Evolutionary conservation across 2,329 filamentous ascomycete genomes (phyloP).

Genomic region (Talaromyces sp.): DNA sequence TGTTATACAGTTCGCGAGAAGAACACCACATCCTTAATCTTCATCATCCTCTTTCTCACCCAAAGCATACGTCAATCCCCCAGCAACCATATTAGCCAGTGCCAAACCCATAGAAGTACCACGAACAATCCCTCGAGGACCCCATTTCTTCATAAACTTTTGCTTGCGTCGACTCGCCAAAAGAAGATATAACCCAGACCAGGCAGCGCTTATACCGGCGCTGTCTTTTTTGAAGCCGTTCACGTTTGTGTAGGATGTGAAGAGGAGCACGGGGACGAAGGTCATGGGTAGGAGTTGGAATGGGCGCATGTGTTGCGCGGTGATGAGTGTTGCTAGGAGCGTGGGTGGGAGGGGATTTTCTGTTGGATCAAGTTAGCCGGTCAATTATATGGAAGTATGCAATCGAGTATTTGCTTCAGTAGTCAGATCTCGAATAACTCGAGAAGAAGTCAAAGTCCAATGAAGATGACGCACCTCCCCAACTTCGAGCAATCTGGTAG

Average conservation of each 20-base stretch:
- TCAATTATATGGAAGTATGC: not conserved
- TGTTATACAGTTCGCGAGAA: not conserved
- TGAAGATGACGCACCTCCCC: constrained; percentile 40
- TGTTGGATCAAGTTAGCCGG: constrained; percentile 33
- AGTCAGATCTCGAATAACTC: too few relatives aligned
- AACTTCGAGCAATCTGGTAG: constrained; percentile 40
- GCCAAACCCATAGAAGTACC: constrained; percentile 48
- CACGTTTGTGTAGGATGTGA: constrained; percentile 65
- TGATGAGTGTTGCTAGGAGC: constrained; percentile 64
- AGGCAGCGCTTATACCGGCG: constrained; percentile 63
- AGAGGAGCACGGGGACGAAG: constrained; percentile 65
- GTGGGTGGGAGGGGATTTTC: constrained; percentile 65
- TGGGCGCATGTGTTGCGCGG: constrained; percentile 65
- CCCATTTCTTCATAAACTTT: constrained; percentile 47
- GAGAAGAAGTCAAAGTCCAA: not conserved
- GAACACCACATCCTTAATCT: not conserved
- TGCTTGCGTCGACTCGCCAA: constrained; percentile 59
- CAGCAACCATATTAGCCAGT: constrained; percentile 47
- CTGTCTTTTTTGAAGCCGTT: constrained; percentile 62
- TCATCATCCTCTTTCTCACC: constrained; percentile 43
- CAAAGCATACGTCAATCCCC: constrained; percentile 48
- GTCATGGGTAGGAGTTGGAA: constrained; percentile 65
- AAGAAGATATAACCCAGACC: constrained; percentile 65
- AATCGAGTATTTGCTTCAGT: not conserved
- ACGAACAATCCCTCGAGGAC: constrained; percentile 45